Conservation (phyloP, 2,329 filamentous ascomycete species). For the Tolypocladium inflatum region DNA sequence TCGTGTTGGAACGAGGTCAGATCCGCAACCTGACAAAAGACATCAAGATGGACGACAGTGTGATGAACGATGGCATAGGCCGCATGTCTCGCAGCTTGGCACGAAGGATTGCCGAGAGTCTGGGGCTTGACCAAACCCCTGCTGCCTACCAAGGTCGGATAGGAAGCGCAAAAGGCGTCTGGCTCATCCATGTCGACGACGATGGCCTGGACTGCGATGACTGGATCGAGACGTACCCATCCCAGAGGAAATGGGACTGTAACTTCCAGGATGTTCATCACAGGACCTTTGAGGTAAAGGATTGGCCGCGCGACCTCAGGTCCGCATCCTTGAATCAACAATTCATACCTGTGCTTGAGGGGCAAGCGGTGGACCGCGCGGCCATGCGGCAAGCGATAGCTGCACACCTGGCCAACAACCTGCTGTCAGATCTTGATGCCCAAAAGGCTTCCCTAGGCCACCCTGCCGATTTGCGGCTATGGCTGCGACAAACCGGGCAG, state of each 20-base stretch:
- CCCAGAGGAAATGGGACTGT: constrained; percentile 59
- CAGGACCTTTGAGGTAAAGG: constrained; percentile 56
- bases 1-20: constrained; percentile 35
- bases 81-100: constrained; percentile 54
- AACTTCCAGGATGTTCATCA: constrained; percentile 37
- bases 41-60: constrained; percentile 24
- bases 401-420: constrained; percentile 35
- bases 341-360: constrained; percentile 58
- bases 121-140: constrained; percentile 46
- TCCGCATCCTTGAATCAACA: constrained; percentile 55
- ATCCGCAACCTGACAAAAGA: constrained; percentile 30
- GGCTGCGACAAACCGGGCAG: constrained; percentile 35
- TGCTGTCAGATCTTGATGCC: constrained; percentile 41
- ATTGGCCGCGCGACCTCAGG: constrained; percentile 18
- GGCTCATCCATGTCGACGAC: constrained; percentile 50
- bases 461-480: constrained; percentile 41
- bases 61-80: constrained; percentile 61
- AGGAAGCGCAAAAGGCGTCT: constrained; percentile 66
- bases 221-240: constrained; percentile 59
- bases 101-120: constrained; percentile 34
- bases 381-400: constrained; percentile 39
- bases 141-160: constrained; percentile 61
- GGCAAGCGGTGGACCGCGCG: constrained; percentile 38
- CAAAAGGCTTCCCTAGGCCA: constrained; percentile 41
- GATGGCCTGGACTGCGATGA: constrained; percentile 27